Evolutionary conservation across 2,329 filamentous ascomycete species (phyloP).

Genomic region (Ceratocystis cacaofunesta): DNA sequence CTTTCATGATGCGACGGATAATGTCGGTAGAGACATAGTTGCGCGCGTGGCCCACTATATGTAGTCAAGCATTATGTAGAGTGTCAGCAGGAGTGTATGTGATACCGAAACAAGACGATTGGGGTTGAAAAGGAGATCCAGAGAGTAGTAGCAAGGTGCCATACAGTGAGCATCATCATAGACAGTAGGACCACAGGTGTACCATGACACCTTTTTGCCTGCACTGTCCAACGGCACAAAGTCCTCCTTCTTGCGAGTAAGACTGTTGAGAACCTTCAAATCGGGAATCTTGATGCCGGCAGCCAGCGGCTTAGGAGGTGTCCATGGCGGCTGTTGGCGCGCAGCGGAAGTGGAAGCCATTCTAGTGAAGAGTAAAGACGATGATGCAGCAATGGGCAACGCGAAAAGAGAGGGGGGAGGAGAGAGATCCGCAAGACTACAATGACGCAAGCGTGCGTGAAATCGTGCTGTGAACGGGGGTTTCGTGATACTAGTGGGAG

Average conservation of each 20-base stretch:
- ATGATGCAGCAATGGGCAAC: not conserved
- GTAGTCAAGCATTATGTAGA: not conserved
- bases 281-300: conserved; percentile 13
- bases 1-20: conserved; percentile 62
- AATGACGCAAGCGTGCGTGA: not conserved
- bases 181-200: conserved; percentile 76
- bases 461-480: not conserved
- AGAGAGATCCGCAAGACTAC: not conserved
- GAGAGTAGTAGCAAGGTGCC: not conserved
- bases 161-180: conserved; percentile 60
- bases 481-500: not conserved
- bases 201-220: conserved; percentile 26
- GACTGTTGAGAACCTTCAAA: conserved; percentile 16
- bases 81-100: not conserved
- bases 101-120: conserved; percentile 2
- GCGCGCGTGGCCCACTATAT: conserved; percentile 54
- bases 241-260: conserved; percentile 17
- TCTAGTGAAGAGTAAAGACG: not conserved
- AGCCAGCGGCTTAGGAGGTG: conserved; percentile 7
- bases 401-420: not conserved
- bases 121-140: not conserved
- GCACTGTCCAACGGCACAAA: conserved; percentile 17
- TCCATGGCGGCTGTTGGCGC: conserved; percentile 17
- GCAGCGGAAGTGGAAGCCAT: conserved; percentile 14
- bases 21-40: conserved; percentile 90